These are phyloP conservation scores for Eremothecium sinecaudum DNA, from an alignment of 1,139 yeast species.

Conservation along the genomic window DNA sequence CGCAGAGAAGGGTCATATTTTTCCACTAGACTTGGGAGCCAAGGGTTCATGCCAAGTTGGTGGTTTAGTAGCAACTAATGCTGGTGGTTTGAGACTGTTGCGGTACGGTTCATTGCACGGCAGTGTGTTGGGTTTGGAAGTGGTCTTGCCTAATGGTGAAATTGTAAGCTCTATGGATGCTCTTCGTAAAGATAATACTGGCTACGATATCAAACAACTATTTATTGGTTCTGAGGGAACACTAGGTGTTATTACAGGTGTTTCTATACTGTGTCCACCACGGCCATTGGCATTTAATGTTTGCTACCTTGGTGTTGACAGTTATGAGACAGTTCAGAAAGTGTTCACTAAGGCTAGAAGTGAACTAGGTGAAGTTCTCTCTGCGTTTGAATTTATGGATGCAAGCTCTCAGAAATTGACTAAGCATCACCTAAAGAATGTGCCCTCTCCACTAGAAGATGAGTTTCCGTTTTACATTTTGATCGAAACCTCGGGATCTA, in stretches of 20 bases:
- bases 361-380: constrained; percentile 75
- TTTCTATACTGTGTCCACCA: constrained; percentile 84
- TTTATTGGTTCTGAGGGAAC: constrained; percentile 90
- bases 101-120: constrained; percentile 91
- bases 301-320: constrained; percentile 75
- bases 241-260: constrained; percentile 79
- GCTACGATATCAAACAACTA: constrained; percentile 78
- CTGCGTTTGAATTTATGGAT: constrained; percentile 96
- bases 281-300: constrained; percentile 83
- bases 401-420: constrained; percentile 60
- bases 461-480: constrained; percentile 78
- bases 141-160: constrained; percentile 79
- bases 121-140: constrained; percentile 81
- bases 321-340: constrained; percentile 73
- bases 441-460: constrained; percentile 69
- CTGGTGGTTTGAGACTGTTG: constrained; percentile 80
- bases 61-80: constrained; percentile 89
- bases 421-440: constrained; percentile 42
- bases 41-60: constrained; percentile 93
- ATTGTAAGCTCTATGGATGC: constrained; percentile 68
- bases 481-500: constrained; percentile 91
- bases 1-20: constrained; percentile 72
- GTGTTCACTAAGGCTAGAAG: constrained; percentile 71
- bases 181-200: constrained; percentile 83
- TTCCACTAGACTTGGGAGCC: constrained; percentile 89